Conservation (phyloP, 1,284 basidiomycete genomes). For the Malassezia restricta region DNA sequence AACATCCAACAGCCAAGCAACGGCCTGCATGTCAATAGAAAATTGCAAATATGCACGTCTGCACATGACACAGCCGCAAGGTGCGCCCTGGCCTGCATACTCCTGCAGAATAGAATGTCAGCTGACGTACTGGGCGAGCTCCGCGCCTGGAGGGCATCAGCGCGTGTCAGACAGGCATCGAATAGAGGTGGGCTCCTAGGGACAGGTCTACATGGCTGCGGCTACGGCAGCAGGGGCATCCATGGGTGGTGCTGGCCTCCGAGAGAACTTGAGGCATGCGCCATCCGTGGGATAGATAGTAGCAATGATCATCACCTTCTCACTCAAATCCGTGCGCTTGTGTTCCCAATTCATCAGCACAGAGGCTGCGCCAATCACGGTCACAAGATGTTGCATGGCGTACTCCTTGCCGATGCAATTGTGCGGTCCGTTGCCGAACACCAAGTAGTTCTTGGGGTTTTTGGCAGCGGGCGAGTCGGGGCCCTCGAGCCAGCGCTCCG, state of each 20-base stretch:
- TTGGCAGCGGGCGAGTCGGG: constrained; percentile 61
- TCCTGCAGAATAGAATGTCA: too few relatives aligned
- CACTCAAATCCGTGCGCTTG: constrained; percentile 62
- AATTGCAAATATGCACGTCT: neutral
- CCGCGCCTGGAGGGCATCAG: neutral
- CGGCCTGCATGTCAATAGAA: neutral
- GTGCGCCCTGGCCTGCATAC: neutral
- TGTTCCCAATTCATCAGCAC: constrained; percentile 80
- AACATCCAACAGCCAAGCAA: neutral
- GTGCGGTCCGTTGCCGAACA: constrained; percentile 77
- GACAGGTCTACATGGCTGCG: constrained; percentile 16
- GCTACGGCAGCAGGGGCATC: constrained; percentile 31
- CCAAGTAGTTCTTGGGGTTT: constrained; percentile 87
- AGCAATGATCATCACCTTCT: constrained; percentile 55
- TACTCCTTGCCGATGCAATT: constrained; percentile 84
- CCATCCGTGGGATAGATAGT: constrained; percentile 85
- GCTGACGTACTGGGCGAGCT: too few relatives aligned
- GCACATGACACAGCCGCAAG: neutral
- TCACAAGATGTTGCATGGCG: constrained; percentile 77
- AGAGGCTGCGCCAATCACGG: constrained; percentile 72
- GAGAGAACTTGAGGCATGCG: constrained; percentile 61
- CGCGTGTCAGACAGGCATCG: neutral
- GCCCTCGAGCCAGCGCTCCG: constrained; percentile 86
- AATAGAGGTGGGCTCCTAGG: too few relatives aligned
- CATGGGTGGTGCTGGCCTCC: constrained; percentile 25